phyloP scores from a whole-genome alignment of 257 asterid species.

The Penstemon newberryi region DNA sequence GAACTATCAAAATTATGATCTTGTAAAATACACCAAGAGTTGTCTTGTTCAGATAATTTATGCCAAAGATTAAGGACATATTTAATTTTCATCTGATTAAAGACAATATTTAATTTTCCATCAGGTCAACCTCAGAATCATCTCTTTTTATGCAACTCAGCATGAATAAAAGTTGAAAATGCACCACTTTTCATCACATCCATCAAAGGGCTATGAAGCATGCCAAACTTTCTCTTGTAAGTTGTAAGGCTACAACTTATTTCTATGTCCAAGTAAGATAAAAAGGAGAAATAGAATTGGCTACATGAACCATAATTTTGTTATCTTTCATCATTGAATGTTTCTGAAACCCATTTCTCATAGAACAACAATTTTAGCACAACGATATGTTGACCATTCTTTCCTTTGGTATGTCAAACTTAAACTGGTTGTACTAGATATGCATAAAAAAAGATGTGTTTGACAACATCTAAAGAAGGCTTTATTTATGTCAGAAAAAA shows the following conservation, averaged over 20 bases:
- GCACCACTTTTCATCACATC: neutral
- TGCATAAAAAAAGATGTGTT: neutral
- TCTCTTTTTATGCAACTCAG: slow-evolving; percentile 9
- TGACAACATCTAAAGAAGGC: slow-evolving; percentile 19
- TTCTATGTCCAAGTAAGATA: too few relatives aligned
- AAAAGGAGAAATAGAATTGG: neutral
- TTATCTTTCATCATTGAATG: slow-evolving; percentile 9
- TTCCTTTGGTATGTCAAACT: neutral
- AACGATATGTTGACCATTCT: neutral
- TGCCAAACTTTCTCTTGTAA: neutral
- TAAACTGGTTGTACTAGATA: slow-evolving; percentile 3
- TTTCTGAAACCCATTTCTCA: neutral
- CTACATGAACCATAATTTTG: slow-evolving; percentile 3
- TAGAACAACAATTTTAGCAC: slow-evolving; percentile 1
- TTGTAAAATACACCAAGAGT: neutral
- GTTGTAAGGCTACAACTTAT: neutral
- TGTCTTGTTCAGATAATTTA: neutral
- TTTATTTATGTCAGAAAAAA: slow-evolving; percentile 15
- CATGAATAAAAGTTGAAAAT: slow-evolving; percentile 9
- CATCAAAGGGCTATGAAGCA: slow-evolving; percentile 1
- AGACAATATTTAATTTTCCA: slow-evolving; percentile 12
- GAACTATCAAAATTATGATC: slow-evolving; percentile 1
- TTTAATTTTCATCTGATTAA: slow-evolving; percentile 10
- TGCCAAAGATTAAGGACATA: neutral
- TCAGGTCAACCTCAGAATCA: slow-evolving; percentile 1